Evolutionary conservation across 2,329 filamentous ascomycete species (phyloP).

Genomic region (Penicillium occitanis): DNA sequence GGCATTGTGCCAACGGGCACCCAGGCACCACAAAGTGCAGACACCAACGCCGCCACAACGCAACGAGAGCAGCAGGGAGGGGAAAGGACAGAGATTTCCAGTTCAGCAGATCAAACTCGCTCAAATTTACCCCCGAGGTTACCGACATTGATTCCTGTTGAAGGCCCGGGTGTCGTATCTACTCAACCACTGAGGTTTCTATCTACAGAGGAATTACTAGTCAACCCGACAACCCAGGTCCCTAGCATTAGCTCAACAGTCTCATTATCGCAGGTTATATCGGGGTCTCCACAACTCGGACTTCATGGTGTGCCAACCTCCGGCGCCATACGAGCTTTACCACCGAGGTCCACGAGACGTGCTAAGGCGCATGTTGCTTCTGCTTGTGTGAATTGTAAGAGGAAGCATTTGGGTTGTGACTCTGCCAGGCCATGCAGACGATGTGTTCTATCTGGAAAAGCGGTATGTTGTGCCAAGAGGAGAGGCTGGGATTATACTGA

Average conservation of each 20-base stretch:
- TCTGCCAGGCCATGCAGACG: slow-evolving; percentile 47
- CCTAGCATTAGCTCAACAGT: slow-evolving; percentile 21
- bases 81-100: neutral
- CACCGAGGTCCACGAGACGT: slow-evolving; percentile 44
- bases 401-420: slow-evolving; percentile 50
- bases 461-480: slow-evolving; percentile 35
- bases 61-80: slow-evolving; percentile 25
- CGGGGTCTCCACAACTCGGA: slow-evolving; percentile 27
- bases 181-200: slow-evolving; percentile 20
- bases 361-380: slow-evolving; percentile 51
- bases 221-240: slow-evolving; percentile 8
- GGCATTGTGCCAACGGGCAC: slow-evolving; percentile 40
- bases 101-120: slow-evolving; percentile 3
- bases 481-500: slow-evolving; percentile 21
- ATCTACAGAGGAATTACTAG: slow-evolving; percentile 11
- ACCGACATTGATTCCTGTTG: slow-evolving; percentile 23
- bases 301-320: slow-evolving; percentile 24
- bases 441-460: slow-evolving; percentile 49
- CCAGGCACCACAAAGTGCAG: slow-evolving; percentile 37
- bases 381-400: slow-evolving; percentile 51
- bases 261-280: slow-evolving; percentile 18
- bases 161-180: slow-evolving; percentile 22
- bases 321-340: slow-evolving; percentile 28
- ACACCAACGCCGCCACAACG: slow-evolving; percentile 25
- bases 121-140: slow-evolving; percentile 16